Evolutionary conservation across 1,284 basidiomycete genomes (phyloP), one percentile per base, ranked within the genome.

Genomic region (Cystobasidiaceae sp.): DNA sequence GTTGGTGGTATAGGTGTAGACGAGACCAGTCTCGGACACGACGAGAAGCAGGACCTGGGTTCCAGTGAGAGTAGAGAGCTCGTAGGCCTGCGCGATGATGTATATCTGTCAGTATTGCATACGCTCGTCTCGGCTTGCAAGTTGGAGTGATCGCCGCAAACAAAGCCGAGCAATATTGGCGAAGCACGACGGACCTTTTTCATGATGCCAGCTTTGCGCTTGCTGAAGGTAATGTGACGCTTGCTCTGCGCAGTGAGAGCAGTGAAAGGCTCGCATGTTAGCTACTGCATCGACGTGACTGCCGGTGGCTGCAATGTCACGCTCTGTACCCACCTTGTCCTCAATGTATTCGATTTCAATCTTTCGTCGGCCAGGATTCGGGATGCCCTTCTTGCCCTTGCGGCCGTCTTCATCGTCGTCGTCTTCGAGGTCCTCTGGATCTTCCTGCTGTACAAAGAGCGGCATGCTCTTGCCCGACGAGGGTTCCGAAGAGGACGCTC

Each of bases 281-380:
- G 11, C n/a, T 32, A 21, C 25, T 15, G 28, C 19, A 5, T 27
- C 7, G n/a, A 8, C 19, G 30, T 33, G 25, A 33, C 33, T 55
- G 7, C 15, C 5, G 32, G 32, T 17, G 9, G 32, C 21, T n/a
- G 19, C 1, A 32, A 8, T 19, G n/a, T n/a, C n/a, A n/a, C n/a
- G n/a, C n/a, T n/a, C n/a, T n/a, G n/a, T n/a, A n/a, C 93, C 84
- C 75, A 90, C 90, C 84, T 97, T 96, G 82, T 97, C 93, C 79
- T 92, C 88, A 79, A 98, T 98, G 81, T 96, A 98, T 81, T 97
- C 93, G 80, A 98, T 98, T 83, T 97, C 92, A 81, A 98, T 98
- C 86, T 97, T 97, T 74, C 94, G 83, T 71, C 94, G 82, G 60
- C 93, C 92, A 2, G 56, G 61, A 49, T 52, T 65, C 7, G 58